Conservation (phyloP, 108 stramenopile species). For the Conticribra guillardii region DNA sequence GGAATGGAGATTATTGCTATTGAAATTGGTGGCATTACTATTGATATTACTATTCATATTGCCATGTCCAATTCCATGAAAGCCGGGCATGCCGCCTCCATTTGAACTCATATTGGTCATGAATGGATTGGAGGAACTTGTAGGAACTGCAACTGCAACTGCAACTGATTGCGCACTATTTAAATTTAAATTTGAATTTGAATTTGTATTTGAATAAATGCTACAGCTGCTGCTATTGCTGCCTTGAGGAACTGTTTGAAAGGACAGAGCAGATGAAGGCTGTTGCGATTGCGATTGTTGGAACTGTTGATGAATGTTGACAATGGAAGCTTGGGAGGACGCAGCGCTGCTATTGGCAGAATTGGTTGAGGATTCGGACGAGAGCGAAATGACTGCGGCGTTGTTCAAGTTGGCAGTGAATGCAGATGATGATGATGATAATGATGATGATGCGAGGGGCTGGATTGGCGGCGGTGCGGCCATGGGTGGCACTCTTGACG, state of each 20-base stretch:
- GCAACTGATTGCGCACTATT: background rate
- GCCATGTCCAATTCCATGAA: background rate
- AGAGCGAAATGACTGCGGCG: too few species aligned
- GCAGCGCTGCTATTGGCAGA: too few species aligned
- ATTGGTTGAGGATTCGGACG: too few species aligned
- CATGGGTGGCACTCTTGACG: background rate
- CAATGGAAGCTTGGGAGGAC: too few species aligned
- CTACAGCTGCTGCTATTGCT: background rate
- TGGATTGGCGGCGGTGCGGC: background rate
- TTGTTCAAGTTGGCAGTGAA: too few species aligned
- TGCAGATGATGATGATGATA: too few species aligned
- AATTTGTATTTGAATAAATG: background rate
- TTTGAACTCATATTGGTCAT: background rate
- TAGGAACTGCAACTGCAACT: background rate
- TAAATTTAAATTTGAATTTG: background rate
- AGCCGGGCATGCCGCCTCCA: background rate
- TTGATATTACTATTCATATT: background rate
- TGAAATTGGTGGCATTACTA: background rate
- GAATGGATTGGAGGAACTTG: background rate
- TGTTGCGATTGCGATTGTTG: too few species aligned
- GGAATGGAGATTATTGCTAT: background rate
- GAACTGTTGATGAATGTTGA: too few species aligned
- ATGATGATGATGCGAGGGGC: background rate
- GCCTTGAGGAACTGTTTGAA: background rate
- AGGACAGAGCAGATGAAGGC: background rate